phyloP scores from a whole-genome alignment of 352 stramenopile species.

The Pythium apleroticum region DNA sequence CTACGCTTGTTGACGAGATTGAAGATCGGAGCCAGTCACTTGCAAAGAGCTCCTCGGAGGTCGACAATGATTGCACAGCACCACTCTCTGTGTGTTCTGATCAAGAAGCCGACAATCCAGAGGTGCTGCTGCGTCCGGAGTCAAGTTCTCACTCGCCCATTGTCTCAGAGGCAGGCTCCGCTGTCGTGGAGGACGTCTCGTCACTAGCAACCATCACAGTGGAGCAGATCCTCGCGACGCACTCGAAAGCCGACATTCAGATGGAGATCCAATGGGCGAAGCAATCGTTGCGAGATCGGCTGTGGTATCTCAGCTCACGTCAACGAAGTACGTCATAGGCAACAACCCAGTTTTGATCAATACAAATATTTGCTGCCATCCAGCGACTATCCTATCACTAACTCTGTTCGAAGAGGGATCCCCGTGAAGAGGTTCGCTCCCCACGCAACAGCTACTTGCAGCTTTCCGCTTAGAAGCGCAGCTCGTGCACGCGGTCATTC shows the following conservation, averaged over 20 bases:
- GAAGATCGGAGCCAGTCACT: no score
- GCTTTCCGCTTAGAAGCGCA: conserved; percentile 91
- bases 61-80: background rate
- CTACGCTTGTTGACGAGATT: no score
- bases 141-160: background rate
- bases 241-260: conserved; percentile 50
- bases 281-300: conserved; percentile 43
- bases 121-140: background rate
- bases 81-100: background rate
- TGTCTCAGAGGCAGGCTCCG: background rate
- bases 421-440: background rate
- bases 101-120: background rate
- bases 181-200: background rate
- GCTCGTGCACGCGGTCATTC: conserved; percentile 94
- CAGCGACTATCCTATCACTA: background rate
- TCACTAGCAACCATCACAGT: conserved; percentile 14
- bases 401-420: background rate
- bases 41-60: background rate
- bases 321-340: background rate
- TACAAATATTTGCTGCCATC: background rate
- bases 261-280: conserved; percentile 55
- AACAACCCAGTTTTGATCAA: background rate
- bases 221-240: conserved; percentile 44
- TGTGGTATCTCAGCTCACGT: conserved; percentile 37
- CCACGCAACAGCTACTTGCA: background rate